Conservation (phyloP, 2,329 filamentous ascomycete species). For the Fusarium pilosicola region DNA sequence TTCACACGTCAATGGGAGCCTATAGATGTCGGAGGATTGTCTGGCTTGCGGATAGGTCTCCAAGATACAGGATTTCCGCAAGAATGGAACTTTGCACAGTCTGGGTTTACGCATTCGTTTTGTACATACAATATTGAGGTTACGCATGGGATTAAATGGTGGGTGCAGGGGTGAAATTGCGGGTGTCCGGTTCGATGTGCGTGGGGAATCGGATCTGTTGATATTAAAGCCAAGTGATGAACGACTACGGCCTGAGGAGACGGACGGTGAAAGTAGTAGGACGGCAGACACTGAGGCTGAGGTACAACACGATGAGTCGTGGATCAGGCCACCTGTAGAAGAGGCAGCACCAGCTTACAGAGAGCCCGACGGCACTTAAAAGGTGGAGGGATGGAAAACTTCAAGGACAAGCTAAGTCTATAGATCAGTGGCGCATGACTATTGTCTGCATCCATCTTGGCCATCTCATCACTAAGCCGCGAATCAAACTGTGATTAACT, state of each 20-base stretch:
- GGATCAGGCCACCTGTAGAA: background rate
- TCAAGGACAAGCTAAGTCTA: no score
- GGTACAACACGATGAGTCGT: background rate
- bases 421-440: fast-evolving
- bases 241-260: no score
- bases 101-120: background rate
- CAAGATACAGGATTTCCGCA: background rate
- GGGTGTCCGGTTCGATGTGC: background rate
- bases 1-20: background rate
- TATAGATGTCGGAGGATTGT: background rate
- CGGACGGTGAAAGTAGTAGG: background rate
- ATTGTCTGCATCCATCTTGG: no score
- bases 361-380: fast-evolving
- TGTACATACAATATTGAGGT: background rate
- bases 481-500: background rate
- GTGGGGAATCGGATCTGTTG: background rate
- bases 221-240: background rate
- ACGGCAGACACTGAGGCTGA: background rate
- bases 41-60: background rate
- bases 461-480: no score
- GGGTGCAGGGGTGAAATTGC: background rate
- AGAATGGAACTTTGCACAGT: background rate
- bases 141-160: background rate
- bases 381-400: fast-evolving
- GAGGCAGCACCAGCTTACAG: background rate